Conservation (phyloP, 345 rosid species). For the Populus simonii region DNA sequence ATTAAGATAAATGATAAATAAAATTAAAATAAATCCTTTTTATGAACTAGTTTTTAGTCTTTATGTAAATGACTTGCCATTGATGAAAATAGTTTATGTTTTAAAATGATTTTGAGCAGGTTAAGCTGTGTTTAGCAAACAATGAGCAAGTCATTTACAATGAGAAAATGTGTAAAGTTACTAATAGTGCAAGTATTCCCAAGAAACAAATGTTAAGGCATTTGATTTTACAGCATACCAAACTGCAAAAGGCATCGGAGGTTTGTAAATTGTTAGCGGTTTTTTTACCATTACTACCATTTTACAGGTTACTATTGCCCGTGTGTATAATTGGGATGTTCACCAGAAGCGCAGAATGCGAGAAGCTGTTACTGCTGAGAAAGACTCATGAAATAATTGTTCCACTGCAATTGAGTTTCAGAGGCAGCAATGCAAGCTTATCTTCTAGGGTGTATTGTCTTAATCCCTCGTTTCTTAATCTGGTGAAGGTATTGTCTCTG, state of each 20-base stretch:
- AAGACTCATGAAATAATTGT: slow-evolving; percentile 37
- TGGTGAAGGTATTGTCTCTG: slow-evolving; percentile 8
- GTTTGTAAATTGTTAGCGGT: not conserved
- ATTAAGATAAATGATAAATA: too few species aligned
- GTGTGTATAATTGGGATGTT: slow-evolving; percentile 89
- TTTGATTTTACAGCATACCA: not conserved
- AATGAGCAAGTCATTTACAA: too few species aligned
- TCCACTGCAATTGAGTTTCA: not conserved
- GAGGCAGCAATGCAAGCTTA: not conserved
- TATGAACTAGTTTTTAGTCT: too few species aligned
- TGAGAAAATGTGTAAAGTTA: too few species aligned
- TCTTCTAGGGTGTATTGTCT: slow-evolving; percentile 11
- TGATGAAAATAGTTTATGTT: too few species aligned
- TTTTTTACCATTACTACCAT: not conserved
- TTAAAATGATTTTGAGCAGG: too few species aligned
- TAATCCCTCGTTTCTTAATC: slow-evolving; percentile 12
- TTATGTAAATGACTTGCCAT: too few species aligned
- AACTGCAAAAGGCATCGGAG: not conserved
- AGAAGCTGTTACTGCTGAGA: slow-evolving; percentile 42
- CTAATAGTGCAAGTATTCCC: too few species aligned
- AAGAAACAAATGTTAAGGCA: not conserved
- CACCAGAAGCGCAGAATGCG: slow-evolving; percentile 66
- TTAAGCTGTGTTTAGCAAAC: too few species aligned
- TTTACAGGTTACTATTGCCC: slow-evolving; percentile 77
- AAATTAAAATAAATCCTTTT: too few species aligned